These are phyloP conservation scores for Neofusicoccum laricinum DNA, from an alignment of 2,329 filamentous ascomycete genomes.

Conservation along the genomic window DNA sequence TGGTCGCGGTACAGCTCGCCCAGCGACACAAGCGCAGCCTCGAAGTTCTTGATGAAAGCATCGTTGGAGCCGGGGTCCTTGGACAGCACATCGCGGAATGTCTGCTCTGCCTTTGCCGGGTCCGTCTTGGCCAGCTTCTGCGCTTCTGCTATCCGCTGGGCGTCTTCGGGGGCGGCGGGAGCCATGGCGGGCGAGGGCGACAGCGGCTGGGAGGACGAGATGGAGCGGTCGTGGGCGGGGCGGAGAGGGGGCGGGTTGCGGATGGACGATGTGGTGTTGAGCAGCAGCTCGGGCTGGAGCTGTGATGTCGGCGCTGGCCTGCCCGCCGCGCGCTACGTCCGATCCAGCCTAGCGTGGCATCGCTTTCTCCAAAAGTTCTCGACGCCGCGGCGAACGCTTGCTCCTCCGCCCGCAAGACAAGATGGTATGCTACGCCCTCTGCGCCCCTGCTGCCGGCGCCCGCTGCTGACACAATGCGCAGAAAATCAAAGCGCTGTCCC, in stretches of 20 bases:
- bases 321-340: constrained; percentile 4
- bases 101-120: constrained; percentile 77
- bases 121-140: constrained; percentile 78
- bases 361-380: constrained; percentile 16
- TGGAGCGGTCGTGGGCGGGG: background rate
- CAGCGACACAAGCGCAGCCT: constrained; percentile 80
- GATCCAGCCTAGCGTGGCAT: background rate
- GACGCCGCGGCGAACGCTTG: constrained; percentile 13
- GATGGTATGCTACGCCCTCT: constrained; percentile 1
- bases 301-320: constrained; percentile 14
- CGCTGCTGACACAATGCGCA: background rate
- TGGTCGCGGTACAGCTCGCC: constrained; percentile 91
- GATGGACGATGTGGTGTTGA: constrained; percentile 15
- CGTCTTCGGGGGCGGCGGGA: constrained; percentile 41
- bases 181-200: constrained; percentile 18
- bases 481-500: constrained; percentile 59
- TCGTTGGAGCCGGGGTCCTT: constrained; percentile 82
- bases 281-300: constrained; percentile 6
- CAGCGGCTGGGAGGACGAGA: background rate
- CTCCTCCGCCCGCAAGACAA: constrained; percentile 14
- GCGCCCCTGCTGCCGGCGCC: background rate
- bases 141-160: constrained; percentile 78
- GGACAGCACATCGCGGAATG: constrained; percentile 87
- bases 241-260: constrained; percentile 7
- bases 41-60: constrained; percentile 84